Evolutionary conservation across 78 protist species (phyloP).

Genomic region (Trichosphaerium sp.): DNA sequence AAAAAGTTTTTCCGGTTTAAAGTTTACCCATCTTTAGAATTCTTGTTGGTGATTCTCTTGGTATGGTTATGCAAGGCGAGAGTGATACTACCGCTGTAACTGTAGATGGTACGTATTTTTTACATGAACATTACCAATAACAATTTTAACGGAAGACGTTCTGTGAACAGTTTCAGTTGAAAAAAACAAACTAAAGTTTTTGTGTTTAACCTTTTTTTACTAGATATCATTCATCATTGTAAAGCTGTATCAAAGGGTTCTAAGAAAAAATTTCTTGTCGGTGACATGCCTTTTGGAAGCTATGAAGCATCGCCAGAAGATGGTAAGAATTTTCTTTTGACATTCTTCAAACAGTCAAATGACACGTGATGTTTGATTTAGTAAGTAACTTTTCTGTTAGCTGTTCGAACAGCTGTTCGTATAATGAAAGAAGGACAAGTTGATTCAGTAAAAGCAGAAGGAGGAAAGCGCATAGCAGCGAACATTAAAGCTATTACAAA

Average conservation of each 20-base stretch:
- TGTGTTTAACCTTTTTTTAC: not conserved
- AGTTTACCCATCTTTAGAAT: slow-evolving; percentile 2
- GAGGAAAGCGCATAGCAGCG: slow-evolving; percentile 46
- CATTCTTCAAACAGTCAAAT: not conserved
- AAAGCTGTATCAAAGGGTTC: slow-evolving; percentile 62
- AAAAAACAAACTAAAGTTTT: not conserved
- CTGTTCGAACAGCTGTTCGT: not conserved
- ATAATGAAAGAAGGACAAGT: slow-evolving; percentile 44
- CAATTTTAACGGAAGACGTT: not conserved
- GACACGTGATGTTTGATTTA: not conserved
- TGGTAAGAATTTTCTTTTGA: not conserved
- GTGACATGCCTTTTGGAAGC: slow-evolving; percentile 90
- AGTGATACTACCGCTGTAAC: slow-evolving; percentile 67
- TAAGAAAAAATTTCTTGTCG: slow-evolving; percentile 51
- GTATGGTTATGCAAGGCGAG: slow-evolving; percentile 76
- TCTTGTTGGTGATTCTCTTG: slow-evolving; percentile 81
- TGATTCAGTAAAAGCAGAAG: slow-evolving; percentile 85
- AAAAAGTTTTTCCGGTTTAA: not conserved
- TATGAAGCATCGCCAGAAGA: slow-evolving; percentile 38
- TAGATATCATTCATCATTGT: slow-evolving; percentile 73
- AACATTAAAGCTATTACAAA: slow-evolving; percentile 25
- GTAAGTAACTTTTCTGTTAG: not conserved
- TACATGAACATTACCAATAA: not conserved
- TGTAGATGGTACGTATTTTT: slow-evolving; percentile 34
- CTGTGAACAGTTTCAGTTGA: not conserved